phyloP scores from a whole-genome alignment of 2,329 filamentous ascomycete species.

The Monosporascus ibericus region DNA sequence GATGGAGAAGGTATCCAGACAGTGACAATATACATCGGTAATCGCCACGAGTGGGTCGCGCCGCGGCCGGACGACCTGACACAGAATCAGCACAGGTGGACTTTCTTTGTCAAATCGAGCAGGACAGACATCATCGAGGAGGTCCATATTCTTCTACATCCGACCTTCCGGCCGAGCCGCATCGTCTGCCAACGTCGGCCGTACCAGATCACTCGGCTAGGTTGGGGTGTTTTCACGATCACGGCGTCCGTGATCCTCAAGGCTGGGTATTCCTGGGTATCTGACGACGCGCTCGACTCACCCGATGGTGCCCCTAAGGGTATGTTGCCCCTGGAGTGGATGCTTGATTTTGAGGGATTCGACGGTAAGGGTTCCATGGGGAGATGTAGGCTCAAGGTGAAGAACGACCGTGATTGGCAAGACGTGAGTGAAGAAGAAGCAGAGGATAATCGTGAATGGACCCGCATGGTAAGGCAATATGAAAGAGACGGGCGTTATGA shows the following conservation, averaged over 20 bases:
- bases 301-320: constrained; percentile 24
- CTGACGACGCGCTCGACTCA: constrained; percentile 27
- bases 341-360: constrained; percentile 32
- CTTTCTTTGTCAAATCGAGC: constrained; percentile 37
- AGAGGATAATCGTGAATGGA: constrained; percentile 3
- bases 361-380: constrained; percentile 29
- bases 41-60: constrained; percentile 28
- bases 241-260: constrained; percentile 33
- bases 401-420: constrained; percentile 16
- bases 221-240: constrained; percentile 37
- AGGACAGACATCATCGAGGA: constrained; percentile 36
- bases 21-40: constrained; percentile 37
- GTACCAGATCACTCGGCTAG: constrained; percentile 32
- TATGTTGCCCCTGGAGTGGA: constrained; percentile 33
- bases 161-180: constrained; percentile 32
- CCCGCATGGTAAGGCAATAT: constrained; percentile 7
- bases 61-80: constrained; percentile 8
- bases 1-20: constrained; percentile 25
- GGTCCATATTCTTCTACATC: constrained; percentile 35
- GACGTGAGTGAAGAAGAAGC: neutral
- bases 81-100: constrained; percentile 38
- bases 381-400: constrained; percentile 32
- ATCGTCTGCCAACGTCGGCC: constrained; percentile 28
- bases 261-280: constrained; percentile 35
- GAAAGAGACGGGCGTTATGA: constrained; percentile 7